phyloP scores from a whole-genome alignment of 495 filamentous ascomycete genomes.

The Glutinoglossum americanum region DNA sequence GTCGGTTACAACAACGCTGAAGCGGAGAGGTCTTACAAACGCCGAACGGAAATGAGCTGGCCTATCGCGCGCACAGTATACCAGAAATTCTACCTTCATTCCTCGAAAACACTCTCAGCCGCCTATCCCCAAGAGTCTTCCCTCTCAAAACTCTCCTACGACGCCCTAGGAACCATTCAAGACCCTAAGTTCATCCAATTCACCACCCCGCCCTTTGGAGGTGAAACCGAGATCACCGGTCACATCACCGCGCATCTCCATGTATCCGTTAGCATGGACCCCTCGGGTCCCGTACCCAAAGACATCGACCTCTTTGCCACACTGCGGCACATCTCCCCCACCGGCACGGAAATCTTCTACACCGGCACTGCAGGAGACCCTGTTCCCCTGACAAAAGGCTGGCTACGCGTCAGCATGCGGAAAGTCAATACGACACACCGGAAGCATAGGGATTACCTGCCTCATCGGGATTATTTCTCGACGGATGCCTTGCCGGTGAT shows the following conservation, averaged over 20 bases:
- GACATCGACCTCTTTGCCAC: slow-evolving; percentile 50
- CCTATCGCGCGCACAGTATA: slow-evolving; percentile 40
- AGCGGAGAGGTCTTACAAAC: slow-evolving; percentile 26
- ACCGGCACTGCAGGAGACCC: slow-evolving; percentile 34
- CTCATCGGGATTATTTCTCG: slow-evolving; percentile 37
- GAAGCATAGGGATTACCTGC: slow-evolving; percentile 20
- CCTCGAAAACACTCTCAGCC: slow-evolving; percentile 17
- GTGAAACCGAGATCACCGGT: slow-evolving; percentile 43
- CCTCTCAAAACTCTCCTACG: slow-evolving; percentile 25
- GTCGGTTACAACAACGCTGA: slow-evolving; percentile 38
- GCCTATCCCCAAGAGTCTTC: not conserved
- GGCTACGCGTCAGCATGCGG: slow-evolving; percentile 27
- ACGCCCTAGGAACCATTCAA: slow-evolving; percentile 29
- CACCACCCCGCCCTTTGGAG: slow-evolving; percentile 27
- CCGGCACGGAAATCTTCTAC: slow-evolving; percentile 39
- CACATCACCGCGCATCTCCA: slow-evolving; percentile 39
- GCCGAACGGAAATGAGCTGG: slow-evolving; percentile 37
- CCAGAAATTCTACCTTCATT: slow-evolving; percentile 29
- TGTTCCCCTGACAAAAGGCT: slow-evolving; percentile 24
- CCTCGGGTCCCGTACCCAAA: slow-evolving; percentile 10
- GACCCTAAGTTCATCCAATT: slow-evolving; percentile 25
- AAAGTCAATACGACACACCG: not conserved
- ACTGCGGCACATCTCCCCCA: slow-evolving; percentile 30
- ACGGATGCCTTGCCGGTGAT: slow-evolving; percentile 32
- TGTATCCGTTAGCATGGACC: slow-evolving; percentile 29